Percentiles rank a stretch among this genome's conserved stretches.
These are phyloP conservation scores for Hemileia vastatrix DNA, from an alignment of 1,284 basidiomycete species.

Conservation along the genomic window DNA sequence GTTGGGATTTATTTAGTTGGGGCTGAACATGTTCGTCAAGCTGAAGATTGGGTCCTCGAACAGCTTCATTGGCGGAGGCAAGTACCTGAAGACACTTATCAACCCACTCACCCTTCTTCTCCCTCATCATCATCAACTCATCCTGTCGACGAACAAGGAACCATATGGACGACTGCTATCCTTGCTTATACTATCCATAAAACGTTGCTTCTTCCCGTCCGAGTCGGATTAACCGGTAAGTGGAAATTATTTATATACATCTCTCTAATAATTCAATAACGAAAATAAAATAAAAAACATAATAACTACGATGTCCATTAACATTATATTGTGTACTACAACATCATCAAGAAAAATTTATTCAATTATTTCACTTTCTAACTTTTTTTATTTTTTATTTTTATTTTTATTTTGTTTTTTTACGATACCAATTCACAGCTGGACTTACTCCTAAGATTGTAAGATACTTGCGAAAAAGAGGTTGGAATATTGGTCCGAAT, in stretches of 20 bases:
- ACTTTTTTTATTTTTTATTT: no score
- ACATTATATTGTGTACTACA: no score
- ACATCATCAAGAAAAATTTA: no score
- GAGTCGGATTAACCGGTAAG: slow-evolving; percentile 64
- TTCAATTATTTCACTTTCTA: no score
- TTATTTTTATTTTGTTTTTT: no score
- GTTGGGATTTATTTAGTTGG: slow-evolving; percentile 75
- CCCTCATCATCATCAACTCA: slow-evolving; percentile 22
- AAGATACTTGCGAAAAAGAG: slow-evolving; percentile 12
- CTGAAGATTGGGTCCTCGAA: slow-evolving; percentile 52
- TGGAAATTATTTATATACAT: no score
- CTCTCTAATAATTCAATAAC: no score
- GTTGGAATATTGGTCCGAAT: slow-evolving; percentile 18
- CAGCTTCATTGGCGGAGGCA: slow-evolving; percentile 36
- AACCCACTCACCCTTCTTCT: slow-evolving; percentile 1
- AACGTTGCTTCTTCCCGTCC: slow-evolving; percentile 77
- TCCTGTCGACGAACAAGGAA: slow-evolving; percentile 47
- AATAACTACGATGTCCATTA: no score
- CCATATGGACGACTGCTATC: slow-evolving; percentile 79
- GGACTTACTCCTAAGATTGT: slow-evolving; percentile 17
- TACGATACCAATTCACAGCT: no score
- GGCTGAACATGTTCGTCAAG: slow-evolving; percentile 71
- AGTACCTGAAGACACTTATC: no score
- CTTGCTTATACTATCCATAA: slow-evolving; percentile 95
- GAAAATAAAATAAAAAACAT: no score